These are phyloP conservation scores for Solanum chacoense DNA, from an alignment of 305 asterid genomes.

Conservation along the genomic window DNA sequence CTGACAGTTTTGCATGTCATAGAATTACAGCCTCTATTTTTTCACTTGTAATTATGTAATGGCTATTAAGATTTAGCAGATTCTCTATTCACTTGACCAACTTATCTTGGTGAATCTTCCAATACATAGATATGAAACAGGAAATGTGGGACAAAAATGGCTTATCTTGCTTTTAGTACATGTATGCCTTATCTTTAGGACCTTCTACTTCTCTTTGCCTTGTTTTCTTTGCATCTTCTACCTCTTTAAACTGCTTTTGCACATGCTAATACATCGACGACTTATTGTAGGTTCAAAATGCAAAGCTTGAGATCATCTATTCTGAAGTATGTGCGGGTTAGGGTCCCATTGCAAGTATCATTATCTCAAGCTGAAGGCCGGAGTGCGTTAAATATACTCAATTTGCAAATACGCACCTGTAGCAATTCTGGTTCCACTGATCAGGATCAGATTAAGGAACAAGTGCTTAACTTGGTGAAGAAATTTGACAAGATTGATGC, in stretches of 20 bases:
- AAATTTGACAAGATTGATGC: conserved; percentile 44
- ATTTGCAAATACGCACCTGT: conserved; percentile 20
- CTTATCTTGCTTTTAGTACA: neutral
- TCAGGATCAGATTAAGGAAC: conserved; percentile 37
- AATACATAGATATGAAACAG: neutral
- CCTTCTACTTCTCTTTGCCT: neutral
- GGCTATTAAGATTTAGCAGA: neutral
- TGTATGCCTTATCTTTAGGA: neutral
- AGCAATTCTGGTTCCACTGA: conserved; percentile 18
- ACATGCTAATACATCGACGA: neutral
- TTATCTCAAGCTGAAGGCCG: conserved; percentile 5
- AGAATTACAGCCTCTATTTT: neutral
- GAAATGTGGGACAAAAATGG: neutral
- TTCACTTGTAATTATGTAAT: neutral
- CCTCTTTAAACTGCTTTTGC: neutral
- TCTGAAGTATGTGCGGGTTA: conserved; percentile 35
- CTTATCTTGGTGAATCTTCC: neutral
- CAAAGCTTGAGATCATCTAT: conserved; percentile 34
- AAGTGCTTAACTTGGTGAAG: conserved; percentile 47
- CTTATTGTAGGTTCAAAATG: conserved; percentile 22
- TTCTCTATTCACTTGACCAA: neutral
- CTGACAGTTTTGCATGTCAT: neutral
- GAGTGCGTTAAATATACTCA: conserved; percentile 12
- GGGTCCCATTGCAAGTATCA: conserved; percentile 19
- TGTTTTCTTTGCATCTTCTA: neutral